Base-by-base conservation (phyloP, 805 yeast genomes). In the Starmera amethionina region DNA sequence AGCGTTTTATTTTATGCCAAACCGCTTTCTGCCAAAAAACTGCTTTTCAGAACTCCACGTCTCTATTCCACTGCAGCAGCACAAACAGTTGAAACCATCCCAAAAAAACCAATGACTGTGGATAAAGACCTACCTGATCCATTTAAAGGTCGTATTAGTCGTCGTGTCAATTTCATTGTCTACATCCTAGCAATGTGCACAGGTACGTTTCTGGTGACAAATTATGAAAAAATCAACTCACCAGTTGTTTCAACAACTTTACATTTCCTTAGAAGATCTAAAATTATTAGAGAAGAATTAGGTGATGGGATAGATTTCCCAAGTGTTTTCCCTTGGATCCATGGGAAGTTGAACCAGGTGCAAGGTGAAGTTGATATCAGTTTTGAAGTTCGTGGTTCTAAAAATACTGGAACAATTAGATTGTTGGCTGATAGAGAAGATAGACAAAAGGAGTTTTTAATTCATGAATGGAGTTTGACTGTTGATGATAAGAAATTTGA, bases 181-280 rank as follows among this genome's bases (percentile, higher is more conserved):
- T 83, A 82, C 54, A 60, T 72, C 36, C 58, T 65, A 12, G 61
- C 72, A 39, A 77, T 82, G 73, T 71, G 72, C 19, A 61, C 68
- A 4, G 63, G 81, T 2, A 62, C 82, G 37, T 65, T 72, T 28
- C 72, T 84, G 28, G 84, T 90, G 52, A 81, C 90, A 73, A 89
- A 93, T 67, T 89, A 90, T 62, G 98, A 93, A 59, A 89, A 88
- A 58, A 79, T 88, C 15, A 78, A 83, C 35, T 85, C 96, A 12
- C 97, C 97, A 1, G 74, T 90, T 43, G 82, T 90, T 51, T 75
- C 82, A 33, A 89, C 95, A 7, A 82, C 96, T 4, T 65, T 93
- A 58, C 88, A 86, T 60, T 82, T 86, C 46, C 63, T 90, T 50
- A 75, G 98, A 56, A 71, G 96, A 55, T 81, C 90, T 2, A 68